A percentile compares a stretch with the other conserved stretches of the same genome.
Conservation (phyloP, 805 yeast genomes). For the Isabelozyma heimii region DNA sequence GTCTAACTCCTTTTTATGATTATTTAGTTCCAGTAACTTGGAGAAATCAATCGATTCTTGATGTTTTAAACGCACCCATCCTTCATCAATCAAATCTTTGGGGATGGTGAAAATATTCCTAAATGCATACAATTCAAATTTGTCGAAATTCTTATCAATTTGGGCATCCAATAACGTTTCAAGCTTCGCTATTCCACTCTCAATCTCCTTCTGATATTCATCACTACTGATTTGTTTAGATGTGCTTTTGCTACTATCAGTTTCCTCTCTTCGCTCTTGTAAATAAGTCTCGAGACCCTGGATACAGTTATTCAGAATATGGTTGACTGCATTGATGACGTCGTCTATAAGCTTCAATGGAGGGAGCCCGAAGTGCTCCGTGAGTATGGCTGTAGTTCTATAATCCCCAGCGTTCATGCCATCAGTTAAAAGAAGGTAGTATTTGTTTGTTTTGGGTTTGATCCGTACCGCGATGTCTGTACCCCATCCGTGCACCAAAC, state of each 20-base stretch:
- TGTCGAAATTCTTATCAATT: slow-evolving; percentile 81
- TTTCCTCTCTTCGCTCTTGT: slow-evolving; percentile 28
- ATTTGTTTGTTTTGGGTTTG: neutral
- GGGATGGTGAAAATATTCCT: slow-evolving; percentile 78
- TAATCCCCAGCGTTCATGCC: slow-evolving; percentile 15
- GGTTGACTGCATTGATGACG: slow-evolving; percentile 83
- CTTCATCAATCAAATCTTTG: slow-evolving; percentile 55
- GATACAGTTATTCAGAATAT: slow-evolving; percentile 77
- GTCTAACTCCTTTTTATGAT: slow-evolving; percentile 18
- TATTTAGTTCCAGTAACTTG: neutral
- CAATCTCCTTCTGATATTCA: slow-evolving; percentile 49
- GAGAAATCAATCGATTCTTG: slow-evolving; percentile 51
- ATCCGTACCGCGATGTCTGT: neutral
- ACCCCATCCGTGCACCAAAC: neutral
- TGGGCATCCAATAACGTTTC: slow-evolving; percentile 73
- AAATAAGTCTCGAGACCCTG: slow-evolving; percentile 73
- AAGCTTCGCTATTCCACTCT: slow-evolving; percentile 74
- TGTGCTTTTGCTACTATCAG: slow-evolving; percentile 10
- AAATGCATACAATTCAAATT: slow-evolving; percentile 76
- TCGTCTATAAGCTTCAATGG: slow-evolving; percentile 84
- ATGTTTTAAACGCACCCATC: slow-evolving; percentile 67
- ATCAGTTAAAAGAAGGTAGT: neutral
- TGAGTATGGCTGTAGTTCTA: slow-evolving; percentile 46
- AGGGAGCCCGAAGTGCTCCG: slow-evolving; percentile 84
- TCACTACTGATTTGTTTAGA: slow-evolving; percentile 11